Evolutionary conservation across 768 basidiomycete species (phyloP).

Genomic region (Tulasnella sp.): DNA sequence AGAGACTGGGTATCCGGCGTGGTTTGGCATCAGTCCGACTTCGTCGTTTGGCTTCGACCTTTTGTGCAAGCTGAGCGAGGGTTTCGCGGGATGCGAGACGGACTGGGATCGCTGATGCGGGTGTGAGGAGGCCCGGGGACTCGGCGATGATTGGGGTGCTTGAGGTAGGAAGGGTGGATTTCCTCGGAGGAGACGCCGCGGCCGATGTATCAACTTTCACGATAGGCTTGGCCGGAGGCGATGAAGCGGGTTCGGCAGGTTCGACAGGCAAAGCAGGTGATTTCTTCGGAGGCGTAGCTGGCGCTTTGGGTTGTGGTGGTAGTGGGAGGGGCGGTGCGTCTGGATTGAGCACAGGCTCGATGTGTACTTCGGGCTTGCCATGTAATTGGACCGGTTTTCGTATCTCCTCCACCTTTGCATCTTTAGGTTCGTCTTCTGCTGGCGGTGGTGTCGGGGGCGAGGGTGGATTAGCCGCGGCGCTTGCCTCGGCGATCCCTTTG

Average conservation of each 20-base stretch:
- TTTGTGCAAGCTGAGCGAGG: constrained; percentile 23
- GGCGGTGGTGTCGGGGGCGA: constrained; percentile 5
- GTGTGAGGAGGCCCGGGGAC: constrained; percentile 19
- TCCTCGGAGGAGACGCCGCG: neutral
- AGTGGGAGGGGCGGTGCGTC: constrained; percentile 10
- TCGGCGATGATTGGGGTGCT: neutral
- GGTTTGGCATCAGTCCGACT: constrained; percentile 29
- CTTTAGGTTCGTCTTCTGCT: neutral
- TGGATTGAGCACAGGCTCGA: neutral
- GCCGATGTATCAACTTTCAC: neutral
- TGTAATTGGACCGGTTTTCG: neutral
- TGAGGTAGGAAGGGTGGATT: neutral
- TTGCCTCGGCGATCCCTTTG: constrained; percentile 48
- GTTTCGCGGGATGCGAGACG: constrained; percentile 28
- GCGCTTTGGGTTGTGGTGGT: neutral
- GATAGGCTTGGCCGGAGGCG: constrained; percentile 2
- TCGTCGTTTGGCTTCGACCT: constrained; percentile 22
- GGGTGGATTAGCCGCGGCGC: neutral
- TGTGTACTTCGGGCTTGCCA: constrained; percentile 2
- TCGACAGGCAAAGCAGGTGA: neutral
- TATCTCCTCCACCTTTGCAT: neutral
- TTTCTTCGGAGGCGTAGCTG: neutral
- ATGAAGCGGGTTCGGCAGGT: neutral
- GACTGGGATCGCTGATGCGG: constrained; percentile 10
- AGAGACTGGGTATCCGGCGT: constrained; percentile 11